A percentile compares a stretch with the other conserved stretches of the same genome.
Evolutionary conservation across 2,329 filamentous ascomycete genomes (phyloP).

Genomic region (Davidsoniella australis): DNA sequence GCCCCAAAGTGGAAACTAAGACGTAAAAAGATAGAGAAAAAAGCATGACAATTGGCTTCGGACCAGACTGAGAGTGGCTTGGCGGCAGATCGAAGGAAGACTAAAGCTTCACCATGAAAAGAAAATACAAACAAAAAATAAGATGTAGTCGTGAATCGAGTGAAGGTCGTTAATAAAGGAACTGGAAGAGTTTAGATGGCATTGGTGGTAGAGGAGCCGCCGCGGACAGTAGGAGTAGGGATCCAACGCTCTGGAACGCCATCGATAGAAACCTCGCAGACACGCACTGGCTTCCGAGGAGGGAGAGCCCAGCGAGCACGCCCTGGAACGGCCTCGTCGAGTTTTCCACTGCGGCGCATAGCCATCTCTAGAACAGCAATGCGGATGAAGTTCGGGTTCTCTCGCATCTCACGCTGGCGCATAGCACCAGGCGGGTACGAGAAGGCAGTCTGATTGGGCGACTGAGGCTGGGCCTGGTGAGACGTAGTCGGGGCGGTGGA

Average conservation of each 20-base stretch:
- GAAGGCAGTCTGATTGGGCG: slow-evolving; percentile 19
- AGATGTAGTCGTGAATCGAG: background rate
- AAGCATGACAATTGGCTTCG: background rate
- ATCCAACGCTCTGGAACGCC: slow-evolving; percentile 46
- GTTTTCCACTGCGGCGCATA: slow-evolving; percentile 49
- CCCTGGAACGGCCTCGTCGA: slow-evolving; percentile 48
- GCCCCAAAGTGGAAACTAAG: slow-evolving; percentile 2
- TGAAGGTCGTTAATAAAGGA: background rate
- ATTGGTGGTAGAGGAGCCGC: too few species aligned
- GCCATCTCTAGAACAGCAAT: slow-evolving; percentile 57
- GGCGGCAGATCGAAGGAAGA: background rate
- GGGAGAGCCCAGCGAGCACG: slow-evolving; percentile 52
- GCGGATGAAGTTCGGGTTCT: slow-evolving; percentile 54
- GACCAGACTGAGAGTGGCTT: too few species aligned
- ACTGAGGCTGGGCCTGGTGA: slow-evolving; percentile 18
- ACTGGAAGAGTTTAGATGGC: too few species aligned
- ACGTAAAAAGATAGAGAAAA: background rate
- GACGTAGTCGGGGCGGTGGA: slow-evolving; percentile 18
- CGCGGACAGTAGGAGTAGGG: background rate
- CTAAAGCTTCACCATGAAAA: background rate
- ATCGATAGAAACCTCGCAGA: slow-evolving; percentile 38
- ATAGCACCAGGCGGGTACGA: slow-evolving; percentile 28
- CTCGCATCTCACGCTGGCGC: slow-evolving; percentile 50
- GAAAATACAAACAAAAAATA: background rate
- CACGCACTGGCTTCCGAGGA: slow-evolving; percentile 38